phyloP scores from a whole-genome alignment of 2,329 filamentous ascomycete species.

The Fusarium phyllophilum region DNA sequence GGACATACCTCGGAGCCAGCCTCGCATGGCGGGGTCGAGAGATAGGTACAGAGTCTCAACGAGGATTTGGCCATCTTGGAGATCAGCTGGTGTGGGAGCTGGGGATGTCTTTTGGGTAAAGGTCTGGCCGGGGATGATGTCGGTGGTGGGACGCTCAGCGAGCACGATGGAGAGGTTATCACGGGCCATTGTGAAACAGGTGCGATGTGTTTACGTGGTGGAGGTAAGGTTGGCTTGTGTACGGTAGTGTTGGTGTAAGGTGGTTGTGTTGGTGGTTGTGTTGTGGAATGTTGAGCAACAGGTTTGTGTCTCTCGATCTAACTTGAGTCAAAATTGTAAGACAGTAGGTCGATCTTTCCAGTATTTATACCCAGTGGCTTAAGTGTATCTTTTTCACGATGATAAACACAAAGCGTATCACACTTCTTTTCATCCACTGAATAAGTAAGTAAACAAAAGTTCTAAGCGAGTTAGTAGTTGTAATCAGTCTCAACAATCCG shows the following conservation, averaged over 20 bases:
- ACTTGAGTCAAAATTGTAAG: neutral
- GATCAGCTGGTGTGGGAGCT: slow-evolving; percentile 60
- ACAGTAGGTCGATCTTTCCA: neutral
- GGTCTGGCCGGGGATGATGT: slow-evolving; percentile 73
- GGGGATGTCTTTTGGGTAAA: slow-evolving; percentile 65
- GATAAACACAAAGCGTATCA: neutral
- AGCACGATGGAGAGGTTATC: slow-evolving; percentile 66
- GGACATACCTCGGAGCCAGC: slow-evolving; percentile 69
- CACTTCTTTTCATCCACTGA: neutral
- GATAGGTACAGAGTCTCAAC: slow-evolving; percentile 71
- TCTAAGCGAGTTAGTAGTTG: neutral
- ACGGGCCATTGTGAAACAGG: slow-evolving; percentile 50
- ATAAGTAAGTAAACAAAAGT: neutral
- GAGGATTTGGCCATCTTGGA: slow-evolving; percentile 73
- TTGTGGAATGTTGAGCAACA: slow-evolving; percentile 3
- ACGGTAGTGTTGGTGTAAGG: neutral
- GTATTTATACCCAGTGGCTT: slow-evolving; percentile 3
- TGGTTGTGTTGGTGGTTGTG: neutral
- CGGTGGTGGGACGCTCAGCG: slow-evolving; percentile 68
- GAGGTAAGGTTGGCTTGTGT: neutral
- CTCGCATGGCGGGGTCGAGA: slow-evolving; percentile 80
- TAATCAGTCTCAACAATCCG: neutral
- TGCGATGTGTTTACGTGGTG: neutral
- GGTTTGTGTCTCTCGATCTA: neutral
- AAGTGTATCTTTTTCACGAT: neutral